These are phyloP conservation scores for Barnettozyma vustinii DNA, from an alignment of 805 yeast genomes.

Conservation along the genomic window DNA sequence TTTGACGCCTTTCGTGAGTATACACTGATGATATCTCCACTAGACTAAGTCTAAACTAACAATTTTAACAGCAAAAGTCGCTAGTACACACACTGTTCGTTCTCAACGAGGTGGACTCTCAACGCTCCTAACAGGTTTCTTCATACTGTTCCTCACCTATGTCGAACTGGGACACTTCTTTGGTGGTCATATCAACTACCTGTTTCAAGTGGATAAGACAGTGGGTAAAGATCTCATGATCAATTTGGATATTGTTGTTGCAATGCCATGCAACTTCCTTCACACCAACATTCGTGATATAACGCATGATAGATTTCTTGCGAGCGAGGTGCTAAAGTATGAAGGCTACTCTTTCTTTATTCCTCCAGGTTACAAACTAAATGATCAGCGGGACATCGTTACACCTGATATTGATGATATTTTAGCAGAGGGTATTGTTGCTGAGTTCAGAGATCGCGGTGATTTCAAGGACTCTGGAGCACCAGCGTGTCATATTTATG, in stretches of 20 bases:
- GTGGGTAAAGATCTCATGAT: constrained; percentile 56
- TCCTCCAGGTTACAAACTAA: constrained; percentile 44
- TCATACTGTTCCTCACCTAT: constrained; percentile 68
- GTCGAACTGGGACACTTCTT: constrained; percentile 78
- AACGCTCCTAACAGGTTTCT: constrained; percentile 56
- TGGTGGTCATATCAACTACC: constrained; percentile 77
- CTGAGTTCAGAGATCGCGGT: constrained; percentile 48
- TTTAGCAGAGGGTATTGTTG: constrained; percentile 58
- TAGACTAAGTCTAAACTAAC: not conserved
- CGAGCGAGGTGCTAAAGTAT: constrained; percentile 67
- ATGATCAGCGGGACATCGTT: constrained; percentile 39
- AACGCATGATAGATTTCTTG: constrained; percentile 73
- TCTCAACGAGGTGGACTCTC: constrained; percentile 75
- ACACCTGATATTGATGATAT: constrained; percentile 66
- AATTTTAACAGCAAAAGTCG: constrained; percentile 51
- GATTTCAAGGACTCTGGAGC: constrained; percentile 43
- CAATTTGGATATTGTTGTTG: constrained; percentile 75
- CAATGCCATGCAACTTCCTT: constrained; percentile 75
- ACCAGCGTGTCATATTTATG: constrained; percentile 82
- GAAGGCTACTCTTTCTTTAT: constrained; percentile 57
- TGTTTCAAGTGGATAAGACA: constrained; percentile 65
- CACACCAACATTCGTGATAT: constrained; percentile 73
- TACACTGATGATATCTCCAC: not conserved
- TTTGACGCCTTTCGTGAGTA: constrained; percentile 71
- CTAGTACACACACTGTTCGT: constrained; percentile 63